These are phyloP conservation scores for Trichoderma gamsii DNA, from an alignment of 495 filamentous ascomycete genomes.

Conservation along the genomic window DNA sequence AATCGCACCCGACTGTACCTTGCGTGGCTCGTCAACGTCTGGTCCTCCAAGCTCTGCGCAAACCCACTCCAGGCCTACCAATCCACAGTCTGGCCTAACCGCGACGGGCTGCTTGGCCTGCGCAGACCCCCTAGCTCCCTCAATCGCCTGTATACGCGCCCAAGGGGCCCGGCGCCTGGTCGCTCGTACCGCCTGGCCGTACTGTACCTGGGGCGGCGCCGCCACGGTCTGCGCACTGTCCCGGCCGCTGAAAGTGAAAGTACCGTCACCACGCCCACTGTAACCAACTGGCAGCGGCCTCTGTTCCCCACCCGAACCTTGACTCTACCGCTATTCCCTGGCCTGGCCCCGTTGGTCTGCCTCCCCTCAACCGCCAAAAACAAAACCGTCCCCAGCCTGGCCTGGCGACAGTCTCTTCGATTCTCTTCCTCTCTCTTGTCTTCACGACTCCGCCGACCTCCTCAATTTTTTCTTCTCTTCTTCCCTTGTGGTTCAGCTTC, in stretches of 20 bases:
- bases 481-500: constrained; percentile 26
- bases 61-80: constrained; percentile 6
- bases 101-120: constrained; percentile 9
- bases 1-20: constrained; percentile 1
- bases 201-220: neutral
- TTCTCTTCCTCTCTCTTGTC: constrained; percentile 16
- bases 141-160: neutral
- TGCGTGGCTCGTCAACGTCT: neutral
- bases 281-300: constrained; percentile 12
- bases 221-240: neutral
- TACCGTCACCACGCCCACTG: constrained; percentile 7
- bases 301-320: constrained; percentile 12
- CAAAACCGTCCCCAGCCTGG: constrained; percentile 17
- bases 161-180: constrained; percentile 3
- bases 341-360: constrained; percentile 11
- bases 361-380: constrained; percentile 15
- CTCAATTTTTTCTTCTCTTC: constrained; percentile 35
- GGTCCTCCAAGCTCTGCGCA: neutral
- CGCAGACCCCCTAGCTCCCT: neutral
- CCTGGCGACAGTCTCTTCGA: constrained; percentile 8
- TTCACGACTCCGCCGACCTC: constrained; percentile 27
- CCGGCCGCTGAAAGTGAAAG: neutral
- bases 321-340: constrained; percentile 12
- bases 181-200: neutral
- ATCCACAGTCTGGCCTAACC: constrained; percentile 12